Percentiles rank a stretch among this genome's conserved stretches.
These are phyloP conservation scores for Xylariaceae sp. DNA, from an alignment of 2,329 filamentous ascomycete species.

Conservation along the genomic window DNA sequence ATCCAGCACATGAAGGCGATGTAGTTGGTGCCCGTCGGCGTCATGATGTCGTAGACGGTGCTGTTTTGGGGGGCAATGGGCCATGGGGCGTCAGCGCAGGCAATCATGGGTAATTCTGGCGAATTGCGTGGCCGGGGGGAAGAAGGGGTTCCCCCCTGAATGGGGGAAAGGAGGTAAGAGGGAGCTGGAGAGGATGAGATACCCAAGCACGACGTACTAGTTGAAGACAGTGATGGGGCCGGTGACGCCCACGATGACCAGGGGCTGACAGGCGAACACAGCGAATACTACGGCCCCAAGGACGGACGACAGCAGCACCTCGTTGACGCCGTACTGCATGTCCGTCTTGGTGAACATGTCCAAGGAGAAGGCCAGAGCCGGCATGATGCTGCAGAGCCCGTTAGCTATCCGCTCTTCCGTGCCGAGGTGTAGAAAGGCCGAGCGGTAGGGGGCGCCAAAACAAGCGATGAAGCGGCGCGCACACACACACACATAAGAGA, in stretches of 20 bases:
- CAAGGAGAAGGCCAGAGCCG: slow-evolving; percentile 79
- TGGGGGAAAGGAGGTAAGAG: not conserved
- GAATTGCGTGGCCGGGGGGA: no score
- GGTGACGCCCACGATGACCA: slow-evolving; percentile 87
- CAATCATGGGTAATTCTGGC: no score
- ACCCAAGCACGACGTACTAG: slow-evolving; percentile 59
- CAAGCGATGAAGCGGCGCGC: no score
- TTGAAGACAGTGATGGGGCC: slow-evolving; percentile 91
- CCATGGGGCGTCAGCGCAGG: no score
- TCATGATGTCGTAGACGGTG: slow-evolving; percentile 85
- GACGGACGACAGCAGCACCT: slow-evolving; percentile 80
- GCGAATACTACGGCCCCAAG: slow-evolving; percentile 76
- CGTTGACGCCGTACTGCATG: slow-evolving; percentile 82
- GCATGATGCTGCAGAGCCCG: slow-evolving; percentile 58
- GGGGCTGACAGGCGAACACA: slow-evolving; percentile 70
- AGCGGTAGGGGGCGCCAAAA: no score
- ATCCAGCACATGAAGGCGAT: slow-evolving; percentile 91
- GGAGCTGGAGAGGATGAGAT: no score
- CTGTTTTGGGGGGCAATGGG: slow-evolving; percentile 24
- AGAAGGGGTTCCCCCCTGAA: no score
- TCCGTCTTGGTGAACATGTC: slow-evolving; percentile 90
- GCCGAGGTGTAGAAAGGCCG: no score
- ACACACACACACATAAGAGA: no score
- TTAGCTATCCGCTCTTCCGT: slow-evolving; percentile 5
- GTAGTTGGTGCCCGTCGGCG: slow-evolving; percentile 69